Evolutionary conservation across 306 rosid species (phyloP).

Genomic region (Malus orientalis): DNA sequence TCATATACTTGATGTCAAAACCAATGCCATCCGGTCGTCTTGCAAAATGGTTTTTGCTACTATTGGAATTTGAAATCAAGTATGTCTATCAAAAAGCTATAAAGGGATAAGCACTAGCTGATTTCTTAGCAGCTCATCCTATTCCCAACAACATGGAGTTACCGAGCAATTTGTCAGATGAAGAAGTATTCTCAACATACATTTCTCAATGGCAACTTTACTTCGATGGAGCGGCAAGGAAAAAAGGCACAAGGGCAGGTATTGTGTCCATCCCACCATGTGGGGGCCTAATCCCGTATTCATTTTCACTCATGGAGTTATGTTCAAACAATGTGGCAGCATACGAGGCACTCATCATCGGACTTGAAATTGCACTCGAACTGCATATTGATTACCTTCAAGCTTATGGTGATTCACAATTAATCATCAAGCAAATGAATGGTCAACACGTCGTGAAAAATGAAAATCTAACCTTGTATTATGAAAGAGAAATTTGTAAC

Average conservation of each 20-base stretch:
- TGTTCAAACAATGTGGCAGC: no score
- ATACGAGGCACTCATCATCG: no score
- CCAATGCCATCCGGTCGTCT: neutral
- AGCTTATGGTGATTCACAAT: no score
- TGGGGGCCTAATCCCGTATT: no score
- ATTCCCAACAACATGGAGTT: neutral
- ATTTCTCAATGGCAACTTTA: neutral
- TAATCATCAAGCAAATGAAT: no score
- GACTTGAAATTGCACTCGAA: no score
- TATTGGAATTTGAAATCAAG: neutral
- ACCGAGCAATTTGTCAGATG: rapidly evolving
- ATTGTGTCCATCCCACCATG: no score
- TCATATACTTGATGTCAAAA: neutral
- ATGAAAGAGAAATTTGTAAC: no score
- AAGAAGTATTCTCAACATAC: neutral
- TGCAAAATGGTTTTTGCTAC: neutral
- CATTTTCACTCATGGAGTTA: no score
- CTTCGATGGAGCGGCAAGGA: neutral
- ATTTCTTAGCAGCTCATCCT: neutral
- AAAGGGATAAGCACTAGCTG: neutral
- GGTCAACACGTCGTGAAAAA: no score
- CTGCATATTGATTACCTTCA: no score
- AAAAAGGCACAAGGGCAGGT: neutral
- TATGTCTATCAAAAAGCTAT: neutral
- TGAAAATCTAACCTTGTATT: no score